A percentile compares a stretch with the other conserved stretches of the same genome.
These are phyloP conservation scores for Podospora conica DNA, from an alignment of 495 filamentous ascomycete genomes.

Conservation along the genomic window DNA sequence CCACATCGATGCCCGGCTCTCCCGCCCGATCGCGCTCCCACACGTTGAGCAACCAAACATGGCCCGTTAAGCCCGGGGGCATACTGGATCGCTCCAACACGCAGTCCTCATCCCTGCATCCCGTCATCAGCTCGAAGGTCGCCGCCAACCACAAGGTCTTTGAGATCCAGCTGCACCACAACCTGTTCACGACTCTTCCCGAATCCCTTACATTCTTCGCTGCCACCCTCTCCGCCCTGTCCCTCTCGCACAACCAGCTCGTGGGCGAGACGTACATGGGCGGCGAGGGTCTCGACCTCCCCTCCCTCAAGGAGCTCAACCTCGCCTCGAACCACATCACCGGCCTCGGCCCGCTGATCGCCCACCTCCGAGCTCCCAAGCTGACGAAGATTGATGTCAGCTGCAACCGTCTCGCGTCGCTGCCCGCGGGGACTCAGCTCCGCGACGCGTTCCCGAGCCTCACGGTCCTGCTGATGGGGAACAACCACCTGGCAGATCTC, in stretches of 20 bases:
- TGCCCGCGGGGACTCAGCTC: constrained; percentile 52
- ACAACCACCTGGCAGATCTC: constrained; percentile 69
- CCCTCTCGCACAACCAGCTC: constrained; percentile 75
- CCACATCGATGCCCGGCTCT: constrained; percentile 43
- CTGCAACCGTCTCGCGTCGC: constrained; percentile 63
- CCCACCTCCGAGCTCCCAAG: constrained; percentile 59
- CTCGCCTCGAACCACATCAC: constrained; percentile 63
- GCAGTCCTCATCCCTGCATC: constrained; percentile 48
- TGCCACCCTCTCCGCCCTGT: constrained; percentile 63
- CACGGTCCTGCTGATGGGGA: constrained; percentile 58
- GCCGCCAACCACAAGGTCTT: constrained; percentile 41
- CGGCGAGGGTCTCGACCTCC: constrained; percentile 55
- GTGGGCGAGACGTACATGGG: constrained; percentile 50
- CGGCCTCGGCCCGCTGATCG: constrained; percentile 54
- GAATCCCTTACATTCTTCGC: constrained; percentile 60
- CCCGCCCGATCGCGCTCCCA: constrained; percentile 39
- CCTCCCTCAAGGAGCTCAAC: constrained; percentile 67
- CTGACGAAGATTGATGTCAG: constrained; percentile 73
- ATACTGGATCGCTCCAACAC: constrained; percentile 67
- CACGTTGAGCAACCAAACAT: constrained; percentile 38
- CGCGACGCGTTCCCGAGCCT: constrained; percentile 58
- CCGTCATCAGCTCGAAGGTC: constrained; percentile 45
- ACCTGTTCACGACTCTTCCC: constrained; percentile 65
- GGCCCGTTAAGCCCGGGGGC: constrained; percentile 64
- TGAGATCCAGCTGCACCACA: constrained; percentile 65